Base-by-base conservation (phyloP, 108 stramenopile genomes). In the Cyclotella cryptica region DNA sequence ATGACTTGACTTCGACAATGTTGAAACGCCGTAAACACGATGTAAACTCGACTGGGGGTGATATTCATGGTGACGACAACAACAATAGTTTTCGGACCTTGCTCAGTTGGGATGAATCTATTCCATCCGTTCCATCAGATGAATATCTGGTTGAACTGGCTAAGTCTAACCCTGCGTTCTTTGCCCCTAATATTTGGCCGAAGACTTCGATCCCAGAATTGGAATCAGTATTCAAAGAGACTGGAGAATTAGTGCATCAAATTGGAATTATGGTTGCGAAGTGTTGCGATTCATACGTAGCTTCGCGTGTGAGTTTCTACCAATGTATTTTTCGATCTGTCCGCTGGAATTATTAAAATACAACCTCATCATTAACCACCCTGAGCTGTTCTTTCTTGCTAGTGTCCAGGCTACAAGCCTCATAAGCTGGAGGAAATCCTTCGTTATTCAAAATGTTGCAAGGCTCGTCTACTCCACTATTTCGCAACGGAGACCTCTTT, bases 391-490 rank as follows among this genome's bases (percentile, higher is more conserved):
- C 5, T 43, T 7, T 29, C 17, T 22, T 21, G 24, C 10, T 27
- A 83, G 80, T 83, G 87, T 45, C 67, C 68, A 9, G 71, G 80
- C 39, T 88, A 92, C 72, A 69, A 72, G 21, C 55, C 39, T 43
- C 53, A 75, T 47, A 89, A 81, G 54, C 66, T 96, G 46, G 72
- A 81, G 40, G 68, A 71, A 15, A 79, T 94, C 40, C 66, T 97
- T n/a, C 77, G 64, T 21, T 59, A 89, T 59, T 83, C 83, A 27
- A 86, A 85, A 54, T 90, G 84, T 65, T 85, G 88, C 51, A 98
- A 99, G 74, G 98, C 90, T 9, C 88, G 98, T 7, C 84, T 99
- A 1, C 85, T 99, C 27, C 96, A 98, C 66, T 99, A 99, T 83
- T 99, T 96, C 81, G 89, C 88, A 8, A 60, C 45, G 0, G 65